These are phyloP conservation scores for Nemania serpens DNA, from an alignment of 2,329 filamentous ascomycete genomes.

Conservation along the genomic window DNA sequence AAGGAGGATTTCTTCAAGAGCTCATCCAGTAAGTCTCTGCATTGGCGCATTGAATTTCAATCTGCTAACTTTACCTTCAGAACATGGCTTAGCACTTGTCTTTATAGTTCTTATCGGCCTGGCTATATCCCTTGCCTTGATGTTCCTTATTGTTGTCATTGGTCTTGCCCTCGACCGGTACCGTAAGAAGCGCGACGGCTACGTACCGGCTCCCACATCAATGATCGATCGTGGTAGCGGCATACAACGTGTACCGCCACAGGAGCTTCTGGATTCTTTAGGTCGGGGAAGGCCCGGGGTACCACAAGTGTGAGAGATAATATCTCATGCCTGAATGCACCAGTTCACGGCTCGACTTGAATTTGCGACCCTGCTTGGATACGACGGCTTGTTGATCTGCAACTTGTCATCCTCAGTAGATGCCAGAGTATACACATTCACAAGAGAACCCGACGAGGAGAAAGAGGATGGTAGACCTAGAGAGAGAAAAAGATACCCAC, in stretches of 20 bases:
- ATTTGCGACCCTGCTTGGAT: conserved; percentile 26
- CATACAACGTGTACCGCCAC: conserved; percentile 64
- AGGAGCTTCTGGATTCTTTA: conserved; percentile 61
- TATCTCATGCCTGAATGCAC: conserved; percentile 7
- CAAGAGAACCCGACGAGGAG: conserved; percentile 4
- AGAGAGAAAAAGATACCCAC: conserved; percentile 36
- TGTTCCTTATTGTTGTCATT: conserved; percentile 75
- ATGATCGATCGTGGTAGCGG: conserved; percentile 64
- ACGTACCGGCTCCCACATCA: conserved; percentile 73
- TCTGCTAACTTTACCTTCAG: conserved; percentile 41
- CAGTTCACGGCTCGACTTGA: conserved; percentile 5
- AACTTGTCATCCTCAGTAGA: conserved; percentile 8
- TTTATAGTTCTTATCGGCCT: conserved; percentile 82
- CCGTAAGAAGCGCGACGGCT: conserved; percentile 78
- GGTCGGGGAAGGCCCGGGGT: conserved; percentile 53
- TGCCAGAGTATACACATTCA: conserved; percentile 15
- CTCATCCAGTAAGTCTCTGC: conserved; percentile 57
- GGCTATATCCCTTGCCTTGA: conserved; percentile 75
- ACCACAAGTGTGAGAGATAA: conserved; percentile 53
- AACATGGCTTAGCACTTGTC: conserved; percentile 68
- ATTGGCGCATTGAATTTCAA: not conserved
- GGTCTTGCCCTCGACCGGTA: conserved; percentile 77
- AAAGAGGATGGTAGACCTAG: conserved; percentile 24
- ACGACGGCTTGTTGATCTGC: conserved; percentile 16
- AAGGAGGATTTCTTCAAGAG: conserved; percentile 76